These are phyloP conservation scores for Inonotus obliquus DNA, from an alignment of 1,284 basidiomycete genomes.

Conservation along the genomic window DNA sequence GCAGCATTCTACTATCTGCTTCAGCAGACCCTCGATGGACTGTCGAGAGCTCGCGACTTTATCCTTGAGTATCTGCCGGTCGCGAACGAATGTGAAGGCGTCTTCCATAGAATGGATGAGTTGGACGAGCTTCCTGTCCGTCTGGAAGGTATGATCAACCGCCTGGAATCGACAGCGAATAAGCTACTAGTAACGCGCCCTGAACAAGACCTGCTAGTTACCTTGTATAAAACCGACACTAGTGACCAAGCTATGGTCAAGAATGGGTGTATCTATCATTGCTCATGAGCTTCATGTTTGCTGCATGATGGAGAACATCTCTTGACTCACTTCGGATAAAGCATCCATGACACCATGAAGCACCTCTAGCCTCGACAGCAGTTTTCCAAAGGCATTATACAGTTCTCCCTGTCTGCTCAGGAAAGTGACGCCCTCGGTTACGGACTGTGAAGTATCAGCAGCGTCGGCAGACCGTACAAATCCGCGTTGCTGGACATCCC, in stretches of 20 bases:
- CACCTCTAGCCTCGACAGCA: not conserved
- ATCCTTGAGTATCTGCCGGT: not conserved
- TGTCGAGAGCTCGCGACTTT: not conserved
- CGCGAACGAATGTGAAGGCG: not conserved
- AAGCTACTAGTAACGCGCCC: not conserved
- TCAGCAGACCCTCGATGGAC: not conserved
- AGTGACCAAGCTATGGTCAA: not conserved
- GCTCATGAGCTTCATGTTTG: not conserved
- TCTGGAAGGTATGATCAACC: not conserved
- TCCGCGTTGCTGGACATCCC: not conserved
- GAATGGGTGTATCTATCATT: too few species aligned
- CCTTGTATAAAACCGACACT: not conserved
- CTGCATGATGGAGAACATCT: not conserved
- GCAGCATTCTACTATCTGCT: not conserved
- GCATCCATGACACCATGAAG: not conserved
- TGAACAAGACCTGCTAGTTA: not conserved
- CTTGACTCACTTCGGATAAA: conserved; percentile 2
- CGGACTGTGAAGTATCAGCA: not conserved
- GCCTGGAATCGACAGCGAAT: not conserved
- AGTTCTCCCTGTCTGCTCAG: not conserved
- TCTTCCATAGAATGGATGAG: not conserved
- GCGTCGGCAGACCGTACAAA: not conserved
- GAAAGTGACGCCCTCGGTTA: not conserved
- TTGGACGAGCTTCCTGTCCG: not conserved
- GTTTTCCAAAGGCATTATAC: not conserved